phyloP scores from a whole-genome alignment of 805 yeast genomes.

The Candida nitratophila region DNA sequence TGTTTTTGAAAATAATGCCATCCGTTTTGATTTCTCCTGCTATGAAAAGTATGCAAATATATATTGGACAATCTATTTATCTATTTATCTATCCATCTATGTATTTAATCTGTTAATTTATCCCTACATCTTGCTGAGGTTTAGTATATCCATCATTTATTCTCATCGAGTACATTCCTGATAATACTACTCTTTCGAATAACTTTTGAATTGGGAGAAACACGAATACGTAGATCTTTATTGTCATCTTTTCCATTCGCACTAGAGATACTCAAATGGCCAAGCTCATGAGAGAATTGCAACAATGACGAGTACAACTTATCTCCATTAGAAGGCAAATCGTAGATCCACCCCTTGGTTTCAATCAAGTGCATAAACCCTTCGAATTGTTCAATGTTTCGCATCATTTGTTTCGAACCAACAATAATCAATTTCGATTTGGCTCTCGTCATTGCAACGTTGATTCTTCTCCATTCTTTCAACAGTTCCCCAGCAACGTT shows the following conservation, averaged over 20 bases:
- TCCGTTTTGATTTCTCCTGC: too few species aligned
- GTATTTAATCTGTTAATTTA: too few species aligned
- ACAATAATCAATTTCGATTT: constrained; percentile 73
- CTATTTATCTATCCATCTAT: too few species aligned
- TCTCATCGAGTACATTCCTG: background rate
- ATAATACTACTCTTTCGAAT: background rate
- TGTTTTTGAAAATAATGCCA: too few species aligned
- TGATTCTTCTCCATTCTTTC: constrained; percentile 85
- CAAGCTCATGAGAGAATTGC: background rate
- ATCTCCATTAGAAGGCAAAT: constrained; percentile 7
- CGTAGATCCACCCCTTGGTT: constrained; percentile 55
- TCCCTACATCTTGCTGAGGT: too few species aligned
- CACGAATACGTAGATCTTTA: background rate
- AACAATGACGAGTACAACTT: background rate
- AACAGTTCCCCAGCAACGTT: constrained; percentile 68
- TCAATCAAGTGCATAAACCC: constrained; percentile 55
- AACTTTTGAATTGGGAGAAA: background rate
- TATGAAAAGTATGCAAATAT: too few species aligned
- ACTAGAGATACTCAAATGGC: background rate
- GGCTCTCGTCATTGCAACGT: constrained; percentile 93
- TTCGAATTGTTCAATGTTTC: constrained; percentile 41
- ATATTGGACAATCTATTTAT: too few species aligned
- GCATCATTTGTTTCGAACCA: constrained; percentile 67
- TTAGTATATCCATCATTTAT: too few species aligned
- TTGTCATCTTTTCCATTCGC: background rate